phyloP scores from a whole-genome alignment of 257 asterid genomes.

The Henckelia pumila region DNA sequence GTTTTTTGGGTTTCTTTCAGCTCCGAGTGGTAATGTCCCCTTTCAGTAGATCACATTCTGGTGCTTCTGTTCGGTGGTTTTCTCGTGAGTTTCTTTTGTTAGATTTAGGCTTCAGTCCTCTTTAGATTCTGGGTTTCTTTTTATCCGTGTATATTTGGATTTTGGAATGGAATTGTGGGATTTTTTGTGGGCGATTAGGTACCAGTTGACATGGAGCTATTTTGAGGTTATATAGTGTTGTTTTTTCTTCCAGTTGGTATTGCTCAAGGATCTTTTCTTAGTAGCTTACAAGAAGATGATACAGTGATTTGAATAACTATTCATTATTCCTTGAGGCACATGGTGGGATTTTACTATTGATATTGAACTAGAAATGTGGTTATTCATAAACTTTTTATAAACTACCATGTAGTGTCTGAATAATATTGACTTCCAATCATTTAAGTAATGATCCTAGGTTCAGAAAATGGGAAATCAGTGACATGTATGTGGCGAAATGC shows the following conservation, averaged over 20 bases:
- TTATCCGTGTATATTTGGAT: too few relatives aligned
- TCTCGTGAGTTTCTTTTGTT: neutral
- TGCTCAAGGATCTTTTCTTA: too few relatives aligned
- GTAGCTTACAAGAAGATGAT: too few relatives aligned
- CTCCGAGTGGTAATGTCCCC: neutral
- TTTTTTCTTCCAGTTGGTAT: neutral
- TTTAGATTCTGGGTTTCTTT: neutral
- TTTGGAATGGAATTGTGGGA: neutral
- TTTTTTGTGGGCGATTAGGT: neutral
- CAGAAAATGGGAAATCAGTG: neutral
- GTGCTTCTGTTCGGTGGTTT: neutral
- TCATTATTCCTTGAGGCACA: neutral
- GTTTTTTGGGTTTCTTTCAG: neutral
- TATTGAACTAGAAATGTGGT: neutral
- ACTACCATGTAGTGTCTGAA: neutral
- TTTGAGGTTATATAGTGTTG: too few relatives aligned
- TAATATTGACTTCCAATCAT: neutral
- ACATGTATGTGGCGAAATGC: constrained; percentile 3
- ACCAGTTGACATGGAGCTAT: neutral
- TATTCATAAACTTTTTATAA: neutral
- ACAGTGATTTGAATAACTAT: neutral
- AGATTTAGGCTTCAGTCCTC: constrained; percentile 1
- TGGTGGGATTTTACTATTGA: neutral
- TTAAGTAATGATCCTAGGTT: neutral
- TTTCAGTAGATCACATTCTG: neutral